Conservation (phyloP, 169 alveolate genomes). For the Babesia ovis region DNA sequence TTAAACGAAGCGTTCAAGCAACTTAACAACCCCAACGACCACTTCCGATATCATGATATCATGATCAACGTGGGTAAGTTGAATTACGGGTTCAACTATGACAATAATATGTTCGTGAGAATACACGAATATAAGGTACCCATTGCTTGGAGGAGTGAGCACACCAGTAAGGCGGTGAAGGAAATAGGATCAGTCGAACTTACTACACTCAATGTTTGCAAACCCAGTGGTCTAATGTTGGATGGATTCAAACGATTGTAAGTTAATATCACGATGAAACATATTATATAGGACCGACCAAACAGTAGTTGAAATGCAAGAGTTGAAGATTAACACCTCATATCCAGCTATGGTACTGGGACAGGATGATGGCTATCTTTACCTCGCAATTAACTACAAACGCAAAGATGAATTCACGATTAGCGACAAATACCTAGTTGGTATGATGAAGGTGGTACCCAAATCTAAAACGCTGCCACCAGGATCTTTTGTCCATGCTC, state of each 20-base stretch:
- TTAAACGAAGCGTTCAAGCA: slow-evolving; percentile 46
- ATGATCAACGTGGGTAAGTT: slow-evolving; percentile 55
- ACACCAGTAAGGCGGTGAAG: background rate
- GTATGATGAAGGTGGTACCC: slow-evolving; percentile 55
- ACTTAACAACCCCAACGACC: slow-evolving; percentile 24
- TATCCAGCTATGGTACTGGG: slow-evolving; percentile 59
- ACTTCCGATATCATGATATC: slow-evolving; percentile 30
- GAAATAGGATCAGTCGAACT: slow-evolving; percentile 10
- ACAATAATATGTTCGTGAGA: slow-evolving; percentile 46
- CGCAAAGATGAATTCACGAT: slow-evolving; percentile 41
- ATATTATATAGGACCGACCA: slow-evolving; percentile 17
- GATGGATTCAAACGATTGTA: slow-evolving; percentile 30
- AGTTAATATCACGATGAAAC: background rate
- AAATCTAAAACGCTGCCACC: slow-evolving; percentile 22
- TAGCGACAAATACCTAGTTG: slow-evolving; percentile 53
- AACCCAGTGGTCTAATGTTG: slow-evolving; percentile 31
- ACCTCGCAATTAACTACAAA: slow-evolving; percentile 51
- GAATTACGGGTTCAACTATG: slow-evolving; percentile 58
- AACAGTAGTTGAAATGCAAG: slow-evolving; percentile 27
- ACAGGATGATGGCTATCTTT: slow-evolving; percentile 56
- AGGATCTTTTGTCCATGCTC: slow-evolving; percentile 47
- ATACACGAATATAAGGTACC: slow-evolving; percentile 32
- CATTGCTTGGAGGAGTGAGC: background rate
- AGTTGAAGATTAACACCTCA: slow-evolving; percentile 15
- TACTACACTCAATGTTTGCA: slow-evolving; percentile 41